Conservation (phyloP, 306 rosid species). For the Quercus glauca region DNA sequence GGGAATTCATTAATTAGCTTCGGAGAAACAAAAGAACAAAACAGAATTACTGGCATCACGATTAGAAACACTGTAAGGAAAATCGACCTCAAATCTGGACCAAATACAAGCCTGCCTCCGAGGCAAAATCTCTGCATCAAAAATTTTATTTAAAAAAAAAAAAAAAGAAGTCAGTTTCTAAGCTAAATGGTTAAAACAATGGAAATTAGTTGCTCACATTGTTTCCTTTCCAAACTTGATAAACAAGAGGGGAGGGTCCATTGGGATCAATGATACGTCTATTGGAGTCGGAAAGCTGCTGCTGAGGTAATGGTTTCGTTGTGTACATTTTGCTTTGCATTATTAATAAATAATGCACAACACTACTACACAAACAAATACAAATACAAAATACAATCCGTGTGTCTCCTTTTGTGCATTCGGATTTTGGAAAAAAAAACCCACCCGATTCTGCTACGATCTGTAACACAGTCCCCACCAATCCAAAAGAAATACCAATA, state of each 20-base stretch:
- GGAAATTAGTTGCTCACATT: constrained; percentile 23
- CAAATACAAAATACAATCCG: no score
- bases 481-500: no score
- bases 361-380: no score
- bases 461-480: no score
- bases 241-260: constrained; percentile 25
- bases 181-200: no score
- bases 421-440: no score
- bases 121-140: constrained; percentile 35
- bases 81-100: constrained; percentile 40
- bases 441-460: no score
- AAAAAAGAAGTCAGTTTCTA: background rate
- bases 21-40: constrained; percentile 30
- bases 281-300: constrained; percentile 32
- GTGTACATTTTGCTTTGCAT: constrained; percentile 8
- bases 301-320: constrained; percentile 10
- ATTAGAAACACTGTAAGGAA: constrained; percentile 36
- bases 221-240: constrained; percentile 45
- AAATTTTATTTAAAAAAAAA: background rate
- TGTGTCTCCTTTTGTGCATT: no score
- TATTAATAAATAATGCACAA: background rate
- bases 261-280: constrained; percentile 20
- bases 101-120: constrained; percentile 36
- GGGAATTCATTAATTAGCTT: constrained; percentile 17
- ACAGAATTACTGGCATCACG: constrained; percentile 33